phyloP scores from a whole-genome alignment of 2,329 filamentous ascomycete genomes.

The Alternaria burnsii region DNA sequence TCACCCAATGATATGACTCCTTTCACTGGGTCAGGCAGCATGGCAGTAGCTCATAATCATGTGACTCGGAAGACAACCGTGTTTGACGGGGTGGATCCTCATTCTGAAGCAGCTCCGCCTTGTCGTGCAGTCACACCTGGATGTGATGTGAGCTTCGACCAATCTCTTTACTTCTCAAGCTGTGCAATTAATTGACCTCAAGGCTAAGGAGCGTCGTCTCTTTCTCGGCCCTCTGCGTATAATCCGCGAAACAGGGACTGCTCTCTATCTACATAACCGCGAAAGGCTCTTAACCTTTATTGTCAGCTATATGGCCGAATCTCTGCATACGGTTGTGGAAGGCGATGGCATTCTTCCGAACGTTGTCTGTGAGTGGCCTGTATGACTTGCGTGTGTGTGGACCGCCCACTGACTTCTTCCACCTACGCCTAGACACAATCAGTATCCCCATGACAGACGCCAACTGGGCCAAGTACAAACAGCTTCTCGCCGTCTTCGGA shows the following conservation, averaged over 20 bases:
- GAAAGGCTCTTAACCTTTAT: slow-evolving; percentile 14
- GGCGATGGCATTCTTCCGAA: slow-evolving; percentile 18
- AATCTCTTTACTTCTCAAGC: not conserved
- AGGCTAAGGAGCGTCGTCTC: slow-evolving; percentile 18
- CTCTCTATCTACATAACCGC: not conserved
- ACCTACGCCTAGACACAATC: slow-evolving; percentile 9
- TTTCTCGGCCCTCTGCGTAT: slow-evolving; percentile 23
- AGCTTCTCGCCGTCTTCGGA: slow-evolving; percentile 15
- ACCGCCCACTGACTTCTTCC: not conserved
- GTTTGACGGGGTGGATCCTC: not conserved
- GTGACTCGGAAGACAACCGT: not conserved
- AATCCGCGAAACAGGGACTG: slow-evolving; percentile 7
- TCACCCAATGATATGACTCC: not conserved
- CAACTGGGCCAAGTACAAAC: slow-evolving; percentile 20
- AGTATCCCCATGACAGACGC: slow-evolving; percentile 22
- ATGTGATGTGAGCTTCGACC: not conserved
- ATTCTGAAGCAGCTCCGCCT: not conserved
- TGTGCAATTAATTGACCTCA: not conserved
- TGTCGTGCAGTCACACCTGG: slow-evolving; percentile 5
- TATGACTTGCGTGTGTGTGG: not conserved
- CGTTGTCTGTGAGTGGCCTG: slow-evolving; percentile 7
- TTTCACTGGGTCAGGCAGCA: not conserved
- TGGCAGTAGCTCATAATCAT: not conserved
- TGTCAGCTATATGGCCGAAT: slow-evolving; percentile 18
- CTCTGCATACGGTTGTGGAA: slow-evolving; percentile 8